Conservation (phyloP, 805 yeast species). For the Cyberlindnera veronae region DNA sequence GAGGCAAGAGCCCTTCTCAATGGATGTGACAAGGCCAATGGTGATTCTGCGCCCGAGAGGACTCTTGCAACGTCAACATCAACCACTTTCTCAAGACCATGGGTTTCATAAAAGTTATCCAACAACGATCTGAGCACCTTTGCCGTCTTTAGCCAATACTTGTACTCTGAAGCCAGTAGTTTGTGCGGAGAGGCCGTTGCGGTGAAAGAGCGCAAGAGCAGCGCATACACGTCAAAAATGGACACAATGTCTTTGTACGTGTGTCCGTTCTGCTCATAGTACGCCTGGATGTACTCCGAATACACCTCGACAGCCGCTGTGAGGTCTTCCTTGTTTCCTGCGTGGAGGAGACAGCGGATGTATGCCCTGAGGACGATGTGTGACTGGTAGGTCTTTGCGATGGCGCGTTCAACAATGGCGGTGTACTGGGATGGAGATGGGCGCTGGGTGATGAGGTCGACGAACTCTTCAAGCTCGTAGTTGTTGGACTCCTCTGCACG, state of each 20-base stretch:
- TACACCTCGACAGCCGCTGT: conserved; percentile 38
- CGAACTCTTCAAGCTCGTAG: conserved; percentile 30
- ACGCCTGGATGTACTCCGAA: conserved; percentile 37
- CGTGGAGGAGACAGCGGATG: conserved; percentile 30
- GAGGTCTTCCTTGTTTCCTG: conserved; percentile 21
- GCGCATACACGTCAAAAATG: conserved; percentile 13
- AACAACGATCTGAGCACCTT: conserved; percentile 13
- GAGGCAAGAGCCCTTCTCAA: conserved; percentile 4
- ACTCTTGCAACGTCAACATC: conserved; percentile 4
- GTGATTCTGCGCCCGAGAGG: not conserved
- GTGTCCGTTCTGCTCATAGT: conserved; percentile 33
- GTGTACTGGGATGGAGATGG: conserved; percentile 14
- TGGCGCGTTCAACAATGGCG: conserved; percentile 31
- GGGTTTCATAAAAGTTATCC: conserved; percentile 9
- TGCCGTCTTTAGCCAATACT: conserved; percentile 9
- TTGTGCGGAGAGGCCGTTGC: too few species aligned
- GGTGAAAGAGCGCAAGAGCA: conserved; percentile 10
- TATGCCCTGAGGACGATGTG: conserved; percentile 33
- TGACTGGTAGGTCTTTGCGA: conserved; percentile 46
- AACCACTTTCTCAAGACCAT: conserved; percentile 6
- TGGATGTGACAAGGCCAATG: conserved; percentile 1
- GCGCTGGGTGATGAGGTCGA: conserved; percentile 26
- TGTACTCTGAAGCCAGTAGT: too few species aligned
- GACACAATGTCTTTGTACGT: conserved; percentile 37
- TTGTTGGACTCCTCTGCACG: conserved; percentile 37